Conservation (phyloP, 495 filamentous ascomycete genomes). For the Immersiella caudata region DNA sequence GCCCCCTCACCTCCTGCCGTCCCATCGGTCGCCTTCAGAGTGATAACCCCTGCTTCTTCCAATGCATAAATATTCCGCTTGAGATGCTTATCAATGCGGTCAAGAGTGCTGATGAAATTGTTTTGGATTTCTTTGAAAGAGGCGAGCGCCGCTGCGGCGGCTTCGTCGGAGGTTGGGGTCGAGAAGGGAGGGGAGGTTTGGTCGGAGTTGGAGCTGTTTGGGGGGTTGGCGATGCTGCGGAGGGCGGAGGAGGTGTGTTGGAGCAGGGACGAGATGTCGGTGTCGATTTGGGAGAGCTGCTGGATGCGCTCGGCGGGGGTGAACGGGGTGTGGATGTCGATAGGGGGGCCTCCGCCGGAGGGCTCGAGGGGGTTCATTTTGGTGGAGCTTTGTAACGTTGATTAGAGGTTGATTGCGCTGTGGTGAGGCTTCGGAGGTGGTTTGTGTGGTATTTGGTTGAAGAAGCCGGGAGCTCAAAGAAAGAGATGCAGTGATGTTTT, state of each 20-base stretch:
- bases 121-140: conserved; percentile 66
- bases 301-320: conserved; percentile 72
- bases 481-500: neutral
- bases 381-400: neutral
- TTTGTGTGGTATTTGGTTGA: neutral
- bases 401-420: neutral
- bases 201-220: conserved; percentile 17
- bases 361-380: neutral
- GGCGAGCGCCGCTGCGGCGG: conserved; percentile 52
- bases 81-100: conserved; percentile 68
- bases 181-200: conserved; percentile 35
- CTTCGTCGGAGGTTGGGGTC: conserved; percentile 10
- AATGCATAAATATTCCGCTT: conserved; percentile 78
- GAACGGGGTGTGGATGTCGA: conserved; percentile 48
- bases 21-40: conserved; percentile 36
- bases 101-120: conserved; percentile 67
- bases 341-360: neutral
- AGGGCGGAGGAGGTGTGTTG: conserved; percentile 69
- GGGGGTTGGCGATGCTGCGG: conserved; percentile 62
- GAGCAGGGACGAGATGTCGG: conserved; percentile 61
- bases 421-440: neutral
- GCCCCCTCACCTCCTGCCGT: neutral
- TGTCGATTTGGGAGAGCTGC: conserved; percentile 75
- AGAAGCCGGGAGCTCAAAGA: neutral
- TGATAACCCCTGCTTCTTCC: conserved; percentile 74